phyloP scores from a whole-genome alignment of 1,284 basidiomycete genomes.

The Cutaneotrichosporon cavernicola region DNA sequence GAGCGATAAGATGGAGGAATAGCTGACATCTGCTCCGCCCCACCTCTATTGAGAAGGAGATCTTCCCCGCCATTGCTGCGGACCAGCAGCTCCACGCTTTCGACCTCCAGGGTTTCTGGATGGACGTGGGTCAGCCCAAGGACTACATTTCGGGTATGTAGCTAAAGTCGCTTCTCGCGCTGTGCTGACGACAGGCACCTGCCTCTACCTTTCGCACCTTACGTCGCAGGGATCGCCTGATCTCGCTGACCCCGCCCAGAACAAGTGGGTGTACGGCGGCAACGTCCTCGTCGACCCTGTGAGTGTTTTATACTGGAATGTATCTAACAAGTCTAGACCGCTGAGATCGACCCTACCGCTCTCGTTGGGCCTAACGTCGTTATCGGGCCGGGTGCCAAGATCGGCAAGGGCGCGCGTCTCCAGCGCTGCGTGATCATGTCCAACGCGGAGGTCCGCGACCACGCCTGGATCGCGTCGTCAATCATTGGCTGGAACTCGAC shows the following conservation, averaged over 20 bases:
- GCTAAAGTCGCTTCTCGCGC: not conserved
- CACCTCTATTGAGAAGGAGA: conserved; percentile 59
- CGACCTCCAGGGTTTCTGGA: conserved; percentile 59
- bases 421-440: conserved; percentile 58
- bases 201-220: conserved; percentile 58
- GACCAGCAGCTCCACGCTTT: conserved; percentile 58
- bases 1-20: conserved; percentile 16
- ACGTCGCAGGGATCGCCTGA: conserved; percentile 53
- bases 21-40: conserved; percentile 52
- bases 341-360: conserved; percentile 56
- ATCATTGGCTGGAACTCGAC: conserved; percentile 59
- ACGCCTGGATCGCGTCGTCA: conserved; percentile 57
- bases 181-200: conserved; percentile 49
- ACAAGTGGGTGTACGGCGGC: conserved; percentile 57
- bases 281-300: conserved; percentile 57
- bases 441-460: conserved; percentile 56
- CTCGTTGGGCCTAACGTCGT: conserved; percentile 59
- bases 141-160: conserved; percentile 53
- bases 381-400: conserved; percentile 57
- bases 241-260: conserved; percentile 54
- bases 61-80: conserved; percentile 57
- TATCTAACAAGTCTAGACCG: conserved; percentile 43
- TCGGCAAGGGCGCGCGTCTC: conserved; percentile 57
- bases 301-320: conserved; percentile 23
- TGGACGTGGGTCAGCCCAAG: conserved; percentile 60